These are phyloP conservation scores for Entomortierella lignicola DNA, from an alignment of 192 early-diverging fungal species.

Conservation along the genomic window DNA sequence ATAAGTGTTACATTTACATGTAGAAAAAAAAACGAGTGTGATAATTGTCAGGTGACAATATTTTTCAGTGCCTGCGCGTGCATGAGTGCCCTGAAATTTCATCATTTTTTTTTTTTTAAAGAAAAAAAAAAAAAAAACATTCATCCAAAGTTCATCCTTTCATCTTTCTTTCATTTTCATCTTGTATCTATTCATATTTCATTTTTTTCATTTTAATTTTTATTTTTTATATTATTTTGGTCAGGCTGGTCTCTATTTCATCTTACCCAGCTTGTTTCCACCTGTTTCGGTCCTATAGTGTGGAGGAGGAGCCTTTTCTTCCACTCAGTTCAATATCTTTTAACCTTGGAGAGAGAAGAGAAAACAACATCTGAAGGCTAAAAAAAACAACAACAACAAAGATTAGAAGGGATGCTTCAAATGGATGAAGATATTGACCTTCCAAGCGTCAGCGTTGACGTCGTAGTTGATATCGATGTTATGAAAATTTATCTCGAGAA, in stretches of 20 bases:
- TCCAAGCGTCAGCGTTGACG: slow-evolving; percentile 37
- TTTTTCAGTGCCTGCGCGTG: too few relatives aligned
- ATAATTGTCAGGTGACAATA: too few relatives aligned
- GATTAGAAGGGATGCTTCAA: slow-evolving; percentile 22
- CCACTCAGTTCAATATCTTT: not conserved
- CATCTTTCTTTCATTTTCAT: not conserved
- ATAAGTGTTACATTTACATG: too few relatives aligned
- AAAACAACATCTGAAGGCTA: not conserved
- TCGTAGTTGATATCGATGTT: slow-evolving; percentile 39
- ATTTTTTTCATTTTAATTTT: not conserved
- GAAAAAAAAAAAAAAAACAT: too few relatives aligned
- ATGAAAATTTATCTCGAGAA: slow-evolving; percentile 69
- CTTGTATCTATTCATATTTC: not conserved
- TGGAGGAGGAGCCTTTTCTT: too few relatives aligned
- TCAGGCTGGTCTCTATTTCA: not conserved
- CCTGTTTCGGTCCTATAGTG: too few relatives aligned
- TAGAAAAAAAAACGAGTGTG: too few relatives aligned
- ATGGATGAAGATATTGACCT: slow-evolving; percentile 50
- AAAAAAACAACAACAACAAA: not conserved
- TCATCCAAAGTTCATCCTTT: not conserved
- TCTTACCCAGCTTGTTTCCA: too few relatives aligned
- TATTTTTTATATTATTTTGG: slow-evolving; percentile 2
- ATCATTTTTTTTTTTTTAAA: too few relatives aligned
- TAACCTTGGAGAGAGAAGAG: not conserved
- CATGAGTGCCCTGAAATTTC: too few relatives aligned